A percentile compares a stretch with the other conserved stretches of the same genome.
phyloP scores from a whole-genome alignment of 768 basidiomycete species.

The Boletus reticulatus region DNA sequence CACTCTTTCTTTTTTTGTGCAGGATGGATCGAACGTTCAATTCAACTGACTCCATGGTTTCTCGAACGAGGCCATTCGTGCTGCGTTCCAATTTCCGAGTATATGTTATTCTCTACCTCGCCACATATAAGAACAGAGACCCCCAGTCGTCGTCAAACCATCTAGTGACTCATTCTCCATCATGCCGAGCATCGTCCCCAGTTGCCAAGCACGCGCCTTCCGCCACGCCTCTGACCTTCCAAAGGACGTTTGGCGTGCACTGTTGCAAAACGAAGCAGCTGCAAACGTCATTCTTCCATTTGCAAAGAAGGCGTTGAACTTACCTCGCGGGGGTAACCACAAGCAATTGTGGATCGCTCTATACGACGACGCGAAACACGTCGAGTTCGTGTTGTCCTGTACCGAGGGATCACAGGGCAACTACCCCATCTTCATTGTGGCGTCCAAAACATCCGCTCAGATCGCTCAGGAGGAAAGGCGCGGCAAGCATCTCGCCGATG shows the following conservation, averaged over 20 bases:
- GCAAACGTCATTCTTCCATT: conserved; percentile 43
- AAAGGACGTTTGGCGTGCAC: conserved; percentile 26
- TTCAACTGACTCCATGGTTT: neutral
- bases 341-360: conserved; percentile 34
- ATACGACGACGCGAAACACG: conserved; percentile 14
- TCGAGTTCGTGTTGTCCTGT: conserved; percentile 10
- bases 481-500: neutral
- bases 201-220: conserved; percentile 4
- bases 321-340: neutral
- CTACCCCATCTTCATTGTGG: conserved; percentile 16
- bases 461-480: conserved; percentile 10
- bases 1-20: conserved; percentile 2
- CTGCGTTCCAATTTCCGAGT: neutral
- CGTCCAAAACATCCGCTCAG: conserved; percentile 13
- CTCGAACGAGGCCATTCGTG: neutral
- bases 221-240: conserved; percentile 15
- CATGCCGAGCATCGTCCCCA: conserved; percentile 13
- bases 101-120: neutral
- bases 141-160: conserved; percentile 3
- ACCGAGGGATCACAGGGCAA: neutral
- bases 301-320: conserved; percentile 29
- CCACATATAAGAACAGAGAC: conserved; percentile 7
- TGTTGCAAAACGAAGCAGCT: conserved; percentile 28
- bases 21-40: conserved; percentile 21
- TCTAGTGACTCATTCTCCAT: neutral